Percentiles rank a stretch among this genome's conserved stretches.
Conservation (phyloP, 768 basidiomycete species). For the Daedalea quercina region DNA sequence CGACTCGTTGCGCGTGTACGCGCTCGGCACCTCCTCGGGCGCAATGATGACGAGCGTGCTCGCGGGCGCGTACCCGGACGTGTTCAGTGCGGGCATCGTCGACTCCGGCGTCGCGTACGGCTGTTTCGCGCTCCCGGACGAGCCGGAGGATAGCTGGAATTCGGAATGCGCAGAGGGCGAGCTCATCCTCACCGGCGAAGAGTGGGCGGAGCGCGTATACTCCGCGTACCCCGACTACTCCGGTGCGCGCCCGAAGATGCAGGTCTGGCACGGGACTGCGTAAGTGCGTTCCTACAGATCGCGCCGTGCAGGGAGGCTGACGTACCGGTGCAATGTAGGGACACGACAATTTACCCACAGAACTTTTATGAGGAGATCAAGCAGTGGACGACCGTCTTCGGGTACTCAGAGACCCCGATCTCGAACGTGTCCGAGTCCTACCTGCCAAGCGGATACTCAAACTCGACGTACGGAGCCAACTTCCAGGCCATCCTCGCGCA, state of each 20-base stretch:
- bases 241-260: constrained; percentile 42
- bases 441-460: constrained; percentile 41
- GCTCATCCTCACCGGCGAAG: constrained; percentile 34
- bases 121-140: constrained; percentile 40
- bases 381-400: constrained; percentile 52
- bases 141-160: constrained; percentile 35
- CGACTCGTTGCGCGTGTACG: constrained; percentile 39
- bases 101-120: constrained; percentile 49
- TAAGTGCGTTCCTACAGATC: constrained; percentile 11
- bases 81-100: constrained; percentile 41
- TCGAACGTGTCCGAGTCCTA: constrained; percentile 29
- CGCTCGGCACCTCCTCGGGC: constrained; percentile 46
- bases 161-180: constrained; percentile 38
- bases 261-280: constrained; percentile 49
- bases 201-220: constrained; percentile 36
- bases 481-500: constrained; percentile 44
- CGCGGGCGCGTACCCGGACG: constrained; percentile 45
- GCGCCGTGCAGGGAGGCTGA: neutral
- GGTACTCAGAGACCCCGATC: constrained; percentile 34
- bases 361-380: constrained; percentile 48
- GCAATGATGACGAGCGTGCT: constrained; percentile 59
- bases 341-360: constrained; percentile 41
- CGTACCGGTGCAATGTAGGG: constrained; percentile 23
- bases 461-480: constrained; percentile 40
- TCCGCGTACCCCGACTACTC: constrained; percentile 47